Percentiles rank a stretch among this genome's conserved stretches.
These are phyloP conservation scores for Suillus hirtellus DNA, from an alignment of 768 basidiomycete genomes.

Conservation along the genomic window DNA sequence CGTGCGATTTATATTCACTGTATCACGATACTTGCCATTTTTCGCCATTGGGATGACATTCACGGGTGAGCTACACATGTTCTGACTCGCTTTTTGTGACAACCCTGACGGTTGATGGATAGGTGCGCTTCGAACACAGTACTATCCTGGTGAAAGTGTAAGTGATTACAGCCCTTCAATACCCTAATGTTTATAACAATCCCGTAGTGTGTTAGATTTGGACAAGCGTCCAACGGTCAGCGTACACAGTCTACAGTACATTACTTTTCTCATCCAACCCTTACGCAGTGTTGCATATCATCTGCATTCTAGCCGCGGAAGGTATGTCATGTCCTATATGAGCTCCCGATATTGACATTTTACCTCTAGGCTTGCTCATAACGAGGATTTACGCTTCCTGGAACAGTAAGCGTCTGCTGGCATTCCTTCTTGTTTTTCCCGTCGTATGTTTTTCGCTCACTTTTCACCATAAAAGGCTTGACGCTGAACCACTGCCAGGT, in stretches of 20 bases:
- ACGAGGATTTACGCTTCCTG: background rate
- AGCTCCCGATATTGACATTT: background rate
- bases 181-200: background rate
- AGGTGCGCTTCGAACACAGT: constrained; percentile 1
- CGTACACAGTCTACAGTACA: background rate
- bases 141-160: constrained; percentile 6
- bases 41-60: background rate
- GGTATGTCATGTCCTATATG: background rate
- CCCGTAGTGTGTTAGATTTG: background rate
- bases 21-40: constrained; percentile 2
- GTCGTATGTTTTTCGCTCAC: background rate
- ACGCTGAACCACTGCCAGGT: background rate
- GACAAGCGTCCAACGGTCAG: background rate
- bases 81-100: background rate
- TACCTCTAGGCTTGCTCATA: background rate
- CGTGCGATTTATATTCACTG: background rate
- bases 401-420: background rate
- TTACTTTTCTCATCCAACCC: background rate
- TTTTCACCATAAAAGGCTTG: too few relatives aligned
- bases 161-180: background rate
- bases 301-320: background rate
- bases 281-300: background rate
- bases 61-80: background rate
- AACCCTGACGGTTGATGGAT: background rate
- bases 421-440: background rate